phyloP scores from a whole-genome alignment of 2,329 filamentous ascomycete genomes.

The Trichoderma pleuroti region DNA sequence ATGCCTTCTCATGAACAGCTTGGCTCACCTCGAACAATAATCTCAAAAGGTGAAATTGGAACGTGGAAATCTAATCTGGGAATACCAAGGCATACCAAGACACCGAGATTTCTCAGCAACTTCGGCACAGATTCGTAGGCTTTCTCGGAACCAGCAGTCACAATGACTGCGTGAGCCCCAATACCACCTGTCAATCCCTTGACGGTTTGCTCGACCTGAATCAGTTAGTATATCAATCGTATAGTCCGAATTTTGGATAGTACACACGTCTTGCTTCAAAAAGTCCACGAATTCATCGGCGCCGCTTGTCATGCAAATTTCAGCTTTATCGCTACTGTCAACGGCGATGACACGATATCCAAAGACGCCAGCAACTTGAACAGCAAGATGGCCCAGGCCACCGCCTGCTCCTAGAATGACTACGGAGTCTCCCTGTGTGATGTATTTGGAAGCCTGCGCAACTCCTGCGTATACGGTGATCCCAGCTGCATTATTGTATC shows the following conservation, averaged over 20 bases:
- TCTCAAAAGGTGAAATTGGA: not conserved
- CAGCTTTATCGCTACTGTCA: slow-evolving; percentile 1
- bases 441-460: not conserved
- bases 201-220: not conserved
- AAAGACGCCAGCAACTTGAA: not conserved
- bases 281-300: slow-evolving; percentile 6
- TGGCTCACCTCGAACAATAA: slow-evolving; percentile 1
- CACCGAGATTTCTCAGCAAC: not conserved
- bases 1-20: not conserved
- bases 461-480: slow-evolving; percentile 10
- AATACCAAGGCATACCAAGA: slow-evolving; percentile 5
- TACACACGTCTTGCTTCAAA: not conserved
- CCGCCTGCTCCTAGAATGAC: slow-evolving; percentile 14
- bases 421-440: not conserved
- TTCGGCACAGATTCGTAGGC: slow-evolving; percentile 3
- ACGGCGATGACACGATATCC: slow-evolving; percentile 1
- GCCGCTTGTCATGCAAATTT: not conserved
- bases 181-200: not conserved
- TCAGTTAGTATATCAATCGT: not conserved
- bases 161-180: slow-evolving; percentile 8
- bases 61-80: not conserved
- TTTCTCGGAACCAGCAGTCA: not conserved
- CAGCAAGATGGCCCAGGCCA: slow-evolving; percentile 5
- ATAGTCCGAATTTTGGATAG: not conserved
- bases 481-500: not conserved